These are phyloP conservation scores for thale cress (Arabidopsis thaliana) DNA, from an alignment of 345 rosid genomes.

Conservation along the genomic window TAIR10.1 NC_003076.8:7758001-7758500, in stretches of 20 bases:
- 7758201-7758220: constrained; percentile 25
- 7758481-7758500: constrained; percentile 64
- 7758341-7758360: constrained; percentile 94
- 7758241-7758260: constrained; percentile 17
- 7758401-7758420: constrained; percentile 89
- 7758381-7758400: constrained; percentile 97
- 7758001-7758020: too few species aligned
- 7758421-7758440: constrained; percentile 99
- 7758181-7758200: constrained; percentile 17
- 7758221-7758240: constrained; percentile 10
- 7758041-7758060: neutral
- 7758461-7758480: constrained; percentile 74
- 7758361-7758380: constrained; percentile 92
- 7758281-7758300: neutral
- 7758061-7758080: neutral
- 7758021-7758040: too few species aligned
- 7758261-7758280: constrained; percentile 4
- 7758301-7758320: constrained; percentile 61
- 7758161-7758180: neutral
- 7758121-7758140: constrained; percentile 1
- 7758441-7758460: constrained; percentile 77
- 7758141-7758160: neutral
- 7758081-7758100: too few species aligned
- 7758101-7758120: neutral
- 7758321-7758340: constrained; percentile 97